Evolutionary conservation across 1,284 basidiomycete species (phyloP).

Genomic region (Pascua guehoae): DNA sequence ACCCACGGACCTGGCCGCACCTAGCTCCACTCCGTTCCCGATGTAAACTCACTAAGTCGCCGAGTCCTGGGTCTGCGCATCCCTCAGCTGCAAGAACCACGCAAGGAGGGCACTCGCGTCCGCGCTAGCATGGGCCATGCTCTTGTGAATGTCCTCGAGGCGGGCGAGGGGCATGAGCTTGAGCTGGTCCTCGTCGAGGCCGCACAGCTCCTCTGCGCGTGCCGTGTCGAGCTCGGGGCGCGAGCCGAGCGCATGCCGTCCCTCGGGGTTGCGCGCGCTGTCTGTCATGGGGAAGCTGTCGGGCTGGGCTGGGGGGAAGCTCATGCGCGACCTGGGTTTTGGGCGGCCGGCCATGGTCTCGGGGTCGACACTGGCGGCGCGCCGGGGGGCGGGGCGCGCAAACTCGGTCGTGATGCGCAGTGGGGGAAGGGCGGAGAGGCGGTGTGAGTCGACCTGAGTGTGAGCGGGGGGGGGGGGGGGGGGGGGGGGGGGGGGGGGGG

Average conservation of each 20-base stretch:
- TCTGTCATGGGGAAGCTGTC: no score
- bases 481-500: no score
- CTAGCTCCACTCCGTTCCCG: no score
- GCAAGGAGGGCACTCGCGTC: conserved; percentile 70
- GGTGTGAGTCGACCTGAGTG: conserved; percentile 59
- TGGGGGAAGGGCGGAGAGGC: conserved; percentile 67
- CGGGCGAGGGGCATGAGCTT: conserved; percentile 63
- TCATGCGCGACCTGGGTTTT: no score
- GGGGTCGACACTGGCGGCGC: conserved; percentile 45
- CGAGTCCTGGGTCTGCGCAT: conserved; percentile 74
- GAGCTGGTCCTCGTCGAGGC: conserved; percentile 62
- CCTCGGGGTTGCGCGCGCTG: conserved; percentile 37
- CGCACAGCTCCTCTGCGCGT: conserved; percentile 64
- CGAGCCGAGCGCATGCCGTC: conserved; percentile 60
- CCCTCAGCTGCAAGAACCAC: conserved; percentile 73
- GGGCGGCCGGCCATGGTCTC: no score
- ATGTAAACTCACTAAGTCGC: conserved; percentile 41
- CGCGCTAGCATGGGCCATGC: conserved; percentile 65
- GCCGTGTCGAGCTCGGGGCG: conserved; percentile 66
- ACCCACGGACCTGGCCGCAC: no score
- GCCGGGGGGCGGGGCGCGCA: conserved; percentile 27
- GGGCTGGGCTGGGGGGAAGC: no score
- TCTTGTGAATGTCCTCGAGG: conserved; percentile 63
- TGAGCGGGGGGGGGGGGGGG: no score
- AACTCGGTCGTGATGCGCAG: conserved; percentile 67